Evolutionary conservation across 176 grass and related monocot species (phyloP).

Genomic region (Triticum monococcum): DNA sequence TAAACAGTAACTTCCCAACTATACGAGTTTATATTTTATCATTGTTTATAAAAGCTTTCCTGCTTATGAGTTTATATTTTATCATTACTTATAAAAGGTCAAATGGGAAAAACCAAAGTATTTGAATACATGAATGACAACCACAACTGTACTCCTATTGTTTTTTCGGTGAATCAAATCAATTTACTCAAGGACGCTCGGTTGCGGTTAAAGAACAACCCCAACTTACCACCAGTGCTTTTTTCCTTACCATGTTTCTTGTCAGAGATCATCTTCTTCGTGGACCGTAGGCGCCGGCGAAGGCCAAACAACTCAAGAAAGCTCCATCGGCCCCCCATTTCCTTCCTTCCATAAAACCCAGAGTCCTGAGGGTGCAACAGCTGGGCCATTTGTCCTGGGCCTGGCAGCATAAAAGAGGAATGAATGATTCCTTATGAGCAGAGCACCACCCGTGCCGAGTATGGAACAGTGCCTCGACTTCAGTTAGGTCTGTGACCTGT

Average conservation of each 20-base stretch:
- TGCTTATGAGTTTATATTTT: background rate
- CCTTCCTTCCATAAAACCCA: slow-evolving; percentile 53
- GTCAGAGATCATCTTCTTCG: slow-evolving; percentile 53
- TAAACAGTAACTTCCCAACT: background rate
- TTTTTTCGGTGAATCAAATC: background rate
- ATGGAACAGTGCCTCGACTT: slow-evolving; percentile 20
- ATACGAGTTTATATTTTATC: background rate
- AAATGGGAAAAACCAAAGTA: slow-evolving; percentile 19
- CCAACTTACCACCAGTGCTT: slow-evolving; percentile 37
- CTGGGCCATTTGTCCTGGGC: slow-evolving; percentile 43
- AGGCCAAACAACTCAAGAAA: slow-evolving; percentile 79
- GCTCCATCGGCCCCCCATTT: slow-evolving; percentile 55
- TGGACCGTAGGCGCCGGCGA: slow-evolving; percentile 34
- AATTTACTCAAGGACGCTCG: background rate
- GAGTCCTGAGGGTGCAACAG: slow-evolving; percentile 66
- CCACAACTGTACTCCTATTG: background rate
- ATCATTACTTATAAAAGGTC: slow-evolving; percentile 17
- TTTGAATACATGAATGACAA: background rate
- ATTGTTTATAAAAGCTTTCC: background rate
- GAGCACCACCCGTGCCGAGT: slow-evolving; percentile 20
- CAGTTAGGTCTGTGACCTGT: slow-evolving; percentile 24
- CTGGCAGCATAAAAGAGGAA: slow-evolving; percentile 27
- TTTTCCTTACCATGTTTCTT: slow-evolving; percentile 45
- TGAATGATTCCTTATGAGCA: slow-evolving; percentile 13
- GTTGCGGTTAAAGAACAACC: background rate